Conservation (phyloP, 78 protist genomes). For the Trichosphaerium sp. region DNA sequence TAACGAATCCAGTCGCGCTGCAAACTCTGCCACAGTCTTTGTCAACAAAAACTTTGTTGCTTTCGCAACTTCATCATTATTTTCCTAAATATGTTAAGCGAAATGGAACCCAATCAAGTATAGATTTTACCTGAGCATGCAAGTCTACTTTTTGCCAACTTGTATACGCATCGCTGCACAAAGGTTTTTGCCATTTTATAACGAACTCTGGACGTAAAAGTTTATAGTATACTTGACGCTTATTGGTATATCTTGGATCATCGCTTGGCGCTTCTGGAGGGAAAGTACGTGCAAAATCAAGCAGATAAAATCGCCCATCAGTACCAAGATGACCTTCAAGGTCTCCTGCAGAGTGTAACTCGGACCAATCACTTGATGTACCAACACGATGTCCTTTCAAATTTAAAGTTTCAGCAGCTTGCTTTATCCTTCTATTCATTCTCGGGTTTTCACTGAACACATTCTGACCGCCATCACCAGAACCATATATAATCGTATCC, state of each 20-base stretch:
- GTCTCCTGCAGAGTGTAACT: too few species aligned
- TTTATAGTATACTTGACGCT: conserved; percentile 36
- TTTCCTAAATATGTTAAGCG: neutral
- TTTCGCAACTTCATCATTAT: conserved; percentile 27
- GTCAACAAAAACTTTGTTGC: conserved; percentile 13
- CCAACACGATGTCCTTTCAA: conserved; percentile 37
- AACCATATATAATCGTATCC: conserved; percentile 41
- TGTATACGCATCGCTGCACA: conserved; percentile 44
- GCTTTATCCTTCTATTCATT: conserved; percentile 32
- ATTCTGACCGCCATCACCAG: conserved; percentile 34
- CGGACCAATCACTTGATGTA: too few species aligned
- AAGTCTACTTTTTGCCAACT: conserved; percentile 34
- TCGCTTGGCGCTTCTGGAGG: conserved; percentile 54
- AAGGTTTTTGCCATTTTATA: conserved; percentile 23
- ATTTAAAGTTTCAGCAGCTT: conserved; percentile 23
- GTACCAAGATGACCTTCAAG: too few species aligned
- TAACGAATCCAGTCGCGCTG: conserved; percentile 17
- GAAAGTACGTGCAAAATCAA: conserved; percentile 57
- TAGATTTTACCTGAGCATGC: too few species aligned
- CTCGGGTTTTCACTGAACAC: conserved; percentile 13
- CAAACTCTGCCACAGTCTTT: neutral
- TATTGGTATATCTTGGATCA: conserved; percentile 16
- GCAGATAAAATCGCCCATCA: conserved; percentile 37
- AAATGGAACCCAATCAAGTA: too few species aligned
- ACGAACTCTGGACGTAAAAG: conserved; percentile 47